These are phyloP conservation scores for Lipomyces spencermartinsiae DNA, from an alignment of 805 yeast genomes.

Conservation along the genomic window DNA sequence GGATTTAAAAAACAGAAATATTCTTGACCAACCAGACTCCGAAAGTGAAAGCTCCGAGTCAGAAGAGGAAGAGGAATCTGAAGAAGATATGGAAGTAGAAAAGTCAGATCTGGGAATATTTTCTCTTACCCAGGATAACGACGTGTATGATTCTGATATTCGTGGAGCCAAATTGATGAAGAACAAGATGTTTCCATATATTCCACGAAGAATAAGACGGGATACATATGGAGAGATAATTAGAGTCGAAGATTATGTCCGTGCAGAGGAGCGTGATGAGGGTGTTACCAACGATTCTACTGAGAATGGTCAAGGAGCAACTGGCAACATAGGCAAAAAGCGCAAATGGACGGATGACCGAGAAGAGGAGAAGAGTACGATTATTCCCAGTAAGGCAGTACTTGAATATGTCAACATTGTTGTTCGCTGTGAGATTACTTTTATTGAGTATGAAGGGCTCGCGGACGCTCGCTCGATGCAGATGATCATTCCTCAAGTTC, in stretches of 20 bases:
- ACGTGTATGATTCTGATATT: constrained; percentile 61
- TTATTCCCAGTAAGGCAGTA: constrained; percentile 36
- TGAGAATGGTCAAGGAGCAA: constrained; percentile 40
- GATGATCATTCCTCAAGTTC: constrained; percentile 76
- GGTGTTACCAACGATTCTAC: constrained; percentile 40
- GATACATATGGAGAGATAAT: constrained; percentile 91
- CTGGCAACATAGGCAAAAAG: constrained; percentile 46
- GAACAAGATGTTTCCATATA: constrained; percentile 72
- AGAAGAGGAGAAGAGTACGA: constrained; percentile 35
- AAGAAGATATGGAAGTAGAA: constrained; percentile 43
- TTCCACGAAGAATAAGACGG: constrained; percentile 58
- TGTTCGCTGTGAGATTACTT: constrained; percentile 74
- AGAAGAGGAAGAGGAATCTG: constrained; percentile 38
- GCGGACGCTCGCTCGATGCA: constrained; percentile 83
- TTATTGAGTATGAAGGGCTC: constrained; percentile 79
- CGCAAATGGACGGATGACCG: constrained; percentile 48
- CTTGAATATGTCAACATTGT: constrained; percentile 48
- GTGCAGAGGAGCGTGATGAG: constrained; percentile 53
- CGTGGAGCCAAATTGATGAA: constrained; percentile 45
- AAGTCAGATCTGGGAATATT: constrained; percentile 37
- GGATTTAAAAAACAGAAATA: constrained; percentile 48
- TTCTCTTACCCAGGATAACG: constrained; percentile 43
- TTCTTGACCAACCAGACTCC: constrained; percentile 43
- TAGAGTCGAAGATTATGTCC: constrained; percentile 65
- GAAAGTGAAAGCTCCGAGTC: constrained; percentile 32